Evolutionary conservation across 75 land plant species (phyloP), one percentile per base, ranked within the genome.

Genomic region (Sequoia sempervirens): DNA sequence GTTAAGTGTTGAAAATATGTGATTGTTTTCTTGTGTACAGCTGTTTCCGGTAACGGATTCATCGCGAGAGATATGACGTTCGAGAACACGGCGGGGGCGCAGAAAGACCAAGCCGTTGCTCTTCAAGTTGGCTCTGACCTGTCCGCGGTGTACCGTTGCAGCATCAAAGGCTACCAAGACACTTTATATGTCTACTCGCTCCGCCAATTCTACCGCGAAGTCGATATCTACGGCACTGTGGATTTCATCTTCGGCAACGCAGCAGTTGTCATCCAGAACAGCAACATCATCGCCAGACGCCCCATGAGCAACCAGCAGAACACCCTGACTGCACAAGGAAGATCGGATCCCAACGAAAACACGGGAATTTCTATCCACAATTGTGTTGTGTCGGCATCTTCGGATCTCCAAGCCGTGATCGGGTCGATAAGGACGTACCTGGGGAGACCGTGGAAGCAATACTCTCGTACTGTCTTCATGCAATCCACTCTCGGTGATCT

Each of bases 51-150:
- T 3, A 28, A 38, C 4, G 69, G 68, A 40, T 86, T 86, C 75
- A 47, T 84, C 4, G 87, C 80, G 20, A 40, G 84, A 75, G 82
- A 79, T 28, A 86, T 86, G 17, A 86, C 87, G 7, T 78, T 86
- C 73, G 68, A 66, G 84, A 80, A 81, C 86, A 85, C 83, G 34
- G 82, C 91, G 8, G 91, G 91, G 34, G 47, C 89, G 4, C 46
- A 14, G 0, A 83, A 83, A 5, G 87, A 88, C 83, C 91, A 90
- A 46, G 89, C 89, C 26, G 90, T 88, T 13, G 91, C 91, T 17
- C 28, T 85, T 7, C 83, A 89, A 37, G 89, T 85, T 50, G 76
- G 82, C 14, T 84, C 76, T 1, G 90, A 90, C 81, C 37, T 72
- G 79, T 28, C 84, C 3, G 87, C 84, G 15, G 86, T 90, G 30